These are phyloP conservation scores for Panicum virgatum DNA, from an alignment of 202 grass and related monocot genomes.

Conservation along the genomic window DNA sequence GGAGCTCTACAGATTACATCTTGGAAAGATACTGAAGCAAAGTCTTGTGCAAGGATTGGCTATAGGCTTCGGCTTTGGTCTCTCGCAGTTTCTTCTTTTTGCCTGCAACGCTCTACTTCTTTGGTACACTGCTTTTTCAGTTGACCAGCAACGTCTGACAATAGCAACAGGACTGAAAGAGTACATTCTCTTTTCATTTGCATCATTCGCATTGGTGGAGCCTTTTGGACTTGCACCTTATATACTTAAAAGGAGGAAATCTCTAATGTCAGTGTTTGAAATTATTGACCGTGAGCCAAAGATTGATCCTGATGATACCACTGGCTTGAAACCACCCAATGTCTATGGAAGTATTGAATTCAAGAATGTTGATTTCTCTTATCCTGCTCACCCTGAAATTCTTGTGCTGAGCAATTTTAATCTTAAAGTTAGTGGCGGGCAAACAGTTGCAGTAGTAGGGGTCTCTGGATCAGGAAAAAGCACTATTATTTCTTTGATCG, in stretches of 20 bases:
- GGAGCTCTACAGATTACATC: slow-evolving; percentile 89
- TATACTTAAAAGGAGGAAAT: slow-evolving; percentile 93
- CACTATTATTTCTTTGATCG: slow-evolving; percentile 94
- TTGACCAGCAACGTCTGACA: slow-evolving; percentile 57
- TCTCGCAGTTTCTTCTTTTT: slow-evolving; percentile 98
- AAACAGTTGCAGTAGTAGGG: slow-evolving; percentile 94
- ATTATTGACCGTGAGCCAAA: slow-evolving; percentile 95
- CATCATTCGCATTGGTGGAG: slow-evolving; percentile 94
- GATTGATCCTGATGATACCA: slow-evolving; percentile 94
- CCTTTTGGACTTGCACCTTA: slow-evolving; percentile 96
- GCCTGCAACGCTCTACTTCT: slow-evolving; percentile 97
- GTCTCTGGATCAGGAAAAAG: slow-evolving; percentile 97
- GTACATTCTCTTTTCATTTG: slow-evolving; percentile 94
- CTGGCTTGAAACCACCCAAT: slow-evolving; percentile 91
- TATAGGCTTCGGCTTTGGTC: slow-evolving; percentile 90
- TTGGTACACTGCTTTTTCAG: slow-evolving; percentile 87
- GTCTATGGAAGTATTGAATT: slow-evolving; percentile 97
- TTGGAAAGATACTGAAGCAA: slow-evolving; percentile 80
- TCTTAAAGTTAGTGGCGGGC: slow-evolving; percentile 89
- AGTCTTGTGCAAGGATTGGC: slow-evolving; percentile 81
- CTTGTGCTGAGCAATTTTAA: slow-evolving; percentile 95
- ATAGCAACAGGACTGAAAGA: slow-evolving; percentile 90
- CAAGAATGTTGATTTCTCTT: slow-evolving; percentile 92
- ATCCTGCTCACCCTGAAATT: slow-evolving; percentile 76
- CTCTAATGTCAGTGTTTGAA: slow-evolving; percentile 91